Evolutionary conservation across 768 basidiomycete species (phyloP).

Genomic region (Agrocybe chaxingu): DNA sequence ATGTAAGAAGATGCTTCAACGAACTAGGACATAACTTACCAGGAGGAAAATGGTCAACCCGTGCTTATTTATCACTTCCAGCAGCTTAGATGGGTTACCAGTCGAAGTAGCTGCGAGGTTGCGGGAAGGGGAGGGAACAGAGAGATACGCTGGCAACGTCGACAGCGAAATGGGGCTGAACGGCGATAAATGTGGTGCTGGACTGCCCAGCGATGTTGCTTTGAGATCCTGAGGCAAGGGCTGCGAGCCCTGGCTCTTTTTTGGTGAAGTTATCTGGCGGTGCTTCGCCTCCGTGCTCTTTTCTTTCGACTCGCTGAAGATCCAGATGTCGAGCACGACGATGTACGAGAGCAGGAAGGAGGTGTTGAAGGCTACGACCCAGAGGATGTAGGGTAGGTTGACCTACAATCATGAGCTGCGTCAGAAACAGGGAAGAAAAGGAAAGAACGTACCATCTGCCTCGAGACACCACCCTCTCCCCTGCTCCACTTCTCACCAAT

Average conservation of each 20-base stretch:
- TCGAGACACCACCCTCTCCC: conserved; percentile 34
- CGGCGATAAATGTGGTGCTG: background rate
- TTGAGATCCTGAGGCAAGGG: background rate
- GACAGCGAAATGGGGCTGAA: background rate
- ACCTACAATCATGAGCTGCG: conserved; percentile 45
- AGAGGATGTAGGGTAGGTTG: conserved; percentile 85
- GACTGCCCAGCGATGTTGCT: background rate
- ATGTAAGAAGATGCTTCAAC: background rate
- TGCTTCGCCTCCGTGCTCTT: conserved; percentile 13
- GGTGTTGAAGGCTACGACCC: conserved; percentile 87
- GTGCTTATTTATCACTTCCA: conserved; percentile 84
- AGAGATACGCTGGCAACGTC: too few species aligned
- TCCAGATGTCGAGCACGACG: conserved; percentile 60
- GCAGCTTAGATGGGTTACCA: conserved; percentile 43
- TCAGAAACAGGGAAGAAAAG: background rate
- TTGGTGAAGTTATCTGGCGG: conserved; percentile 1
- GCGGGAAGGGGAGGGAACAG: background rate
- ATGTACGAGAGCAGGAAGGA: conserved; percentile 82
- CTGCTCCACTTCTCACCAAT: conserved; percentile 33
- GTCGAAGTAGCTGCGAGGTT: conserved; percentile 4
- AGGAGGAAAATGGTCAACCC: conserved; percentile 76
- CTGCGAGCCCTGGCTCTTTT: background rate
- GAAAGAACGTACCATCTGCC: conserved; percentile 38
- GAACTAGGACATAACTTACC: conserved; percentile 41
- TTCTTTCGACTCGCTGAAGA: conserved; percentile 48